Base-by-base conservation (phyloP, 257 asterid species). In the Fraxinus excelsior region DNA sequence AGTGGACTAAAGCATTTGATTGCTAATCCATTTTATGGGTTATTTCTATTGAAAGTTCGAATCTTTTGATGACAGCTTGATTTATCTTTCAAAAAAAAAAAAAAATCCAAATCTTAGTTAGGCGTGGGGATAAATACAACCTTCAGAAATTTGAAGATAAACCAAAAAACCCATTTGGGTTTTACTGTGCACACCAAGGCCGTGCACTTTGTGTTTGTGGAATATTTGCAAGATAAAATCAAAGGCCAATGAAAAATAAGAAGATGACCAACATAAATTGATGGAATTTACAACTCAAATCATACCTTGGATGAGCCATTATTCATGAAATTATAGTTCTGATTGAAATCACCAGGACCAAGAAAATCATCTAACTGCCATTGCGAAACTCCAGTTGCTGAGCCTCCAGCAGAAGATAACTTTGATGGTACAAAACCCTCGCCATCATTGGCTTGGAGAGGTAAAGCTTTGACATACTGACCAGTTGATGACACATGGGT, bases 331-430 rank as follows among this genome's bases (percentile, higher is more conserved):
- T 76, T 85, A 76, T 49, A 87, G 76, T 67, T 83, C 81, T 87
- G 94, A 81, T 67, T 83, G 81, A 72, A 88, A 74, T 90, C 93
- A 67, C 72, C 85, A 28, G 89, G 84, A 21, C 86, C 96, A 74
- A 96, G 83, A 85, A 86, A 83, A 7, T 91, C 99, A 80, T 93
- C 99, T 28, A 93, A 76, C 76, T 84, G 98, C 98, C 97, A 93
- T 23, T 83, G 95, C 0, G 91, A 79, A 64, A 83, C 72, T 71
- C 91, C 99, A 69, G 88, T 74, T 21, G 83, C 78, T 73, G 97
- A 85, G 37, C 94, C 96, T 73, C 98, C 97, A 31, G 89, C 21
- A 40, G 78, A 79, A 13, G 87, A 72, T 40, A 77, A 40, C 84
- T 72, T 88, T 12, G 86, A 35, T 35, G 90, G 74, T 60, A 84